Evolutionary conservation across 108 stramenopile species (phyloP), one percentile per base, ranked within the genome.

Genomic region (Skeletonema costatum): DNA sequence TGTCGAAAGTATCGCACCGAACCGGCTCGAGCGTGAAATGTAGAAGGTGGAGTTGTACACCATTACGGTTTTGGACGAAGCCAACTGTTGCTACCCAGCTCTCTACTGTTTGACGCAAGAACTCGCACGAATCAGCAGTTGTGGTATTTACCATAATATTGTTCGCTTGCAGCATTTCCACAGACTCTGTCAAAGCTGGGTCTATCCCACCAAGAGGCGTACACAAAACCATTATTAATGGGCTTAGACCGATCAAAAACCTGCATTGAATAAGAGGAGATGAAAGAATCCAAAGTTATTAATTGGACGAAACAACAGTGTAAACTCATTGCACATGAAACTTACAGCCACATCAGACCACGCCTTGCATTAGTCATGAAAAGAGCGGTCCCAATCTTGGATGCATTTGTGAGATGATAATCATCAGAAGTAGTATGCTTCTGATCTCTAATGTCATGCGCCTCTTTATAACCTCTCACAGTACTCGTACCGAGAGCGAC

Each of bases 361-460:
- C 92, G 81, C 30, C 89, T 85, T 2, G 94, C 88, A 76, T 95
- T 95, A 6, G 88, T 81, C 5, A 73, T 83, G 80, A 92, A 85
- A 14, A 95, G 79, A 29, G 94, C 90, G 33, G 94, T 95, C 62
- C 92, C 92, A 71, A 95, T 92, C n/a, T 78, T 93, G 7, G 91
- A 78, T 42, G 93, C 93, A 73, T 94, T 90, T 39, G 77, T 87
- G 8, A 90, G 76, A 33, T 83, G 80, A 67, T 91, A 85, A 17
- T 89, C 87, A 64, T 90, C 68, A 4, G 68, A 70, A 32, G 71
- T 21, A 8, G 76, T 67, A 35, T 62, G 33, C 44, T 62, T 74
- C 44, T 83, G 68, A 38, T 58, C 72, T 14, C 1, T 36, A 3
- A 33, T 13, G 6, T 19, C 62, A 50, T 66, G 70, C 58, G 33